Percentiles rank a stretch among this genome's conserved stretches.
These are phyloP conservation scores for Claviceps capensis DNA, from an alignment of 2,329 filamentous ascomycete genomes.

Conservation along the genomic window DNA sequence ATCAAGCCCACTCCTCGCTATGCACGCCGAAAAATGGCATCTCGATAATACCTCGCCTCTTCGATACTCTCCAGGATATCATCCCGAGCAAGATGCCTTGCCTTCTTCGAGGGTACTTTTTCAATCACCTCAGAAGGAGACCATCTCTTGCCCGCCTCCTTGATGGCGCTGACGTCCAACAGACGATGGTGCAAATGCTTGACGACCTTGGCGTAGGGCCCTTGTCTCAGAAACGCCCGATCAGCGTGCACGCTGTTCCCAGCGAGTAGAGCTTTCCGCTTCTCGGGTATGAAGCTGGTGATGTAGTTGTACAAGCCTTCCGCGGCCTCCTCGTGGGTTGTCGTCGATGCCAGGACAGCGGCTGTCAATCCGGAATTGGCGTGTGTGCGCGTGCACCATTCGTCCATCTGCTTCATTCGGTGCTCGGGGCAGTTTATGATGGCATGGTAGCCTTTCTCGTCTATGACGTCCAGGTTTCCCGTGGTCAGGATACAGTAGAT, in stretches of 20 bases:
- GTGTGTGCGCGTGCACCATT: conserved; percentile 80
- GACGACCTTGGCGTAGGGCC: conserved; percentile 60
- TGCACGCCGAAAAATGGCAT: conserved; percentile 45
- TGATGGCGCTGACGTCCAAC: conserved; percentile 81
- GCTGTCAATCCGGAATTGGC: conserved; percentile 67
- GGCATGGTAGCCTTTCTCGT: conserved; percentile 64
- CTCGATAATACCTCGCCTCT: conserved; percentile 74
- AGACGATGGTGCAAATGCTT: conserved; percentile 80
- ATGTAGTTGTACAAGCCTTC: conserved; percentile 66
- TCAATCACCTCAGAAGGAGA: conserved; percentile 33
- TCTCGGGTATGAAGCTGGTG: conserved; percentile 52
- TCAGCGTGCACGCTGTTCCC: conserved; percentile 93
- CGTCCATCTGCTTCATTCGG: conserved; percentile 65
- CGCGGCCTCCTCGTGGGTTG: conserved; percentile 59
- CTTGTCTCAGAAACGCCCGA: conserved; percentile 60
- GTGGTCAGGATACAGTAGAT: conserved; percentile 89
- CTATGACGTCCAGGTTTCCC: conserved; percentile 59
- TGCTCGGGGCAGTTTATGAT: conserved; percentile 61
- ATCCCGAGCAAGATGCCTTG: conserved; percentile 66
- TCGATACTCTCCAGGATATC: conserved; percentile 94
- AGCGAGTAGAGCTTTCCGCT: conserved; percentile 58
- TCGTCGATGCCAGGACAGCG: conserved; percentile 59
- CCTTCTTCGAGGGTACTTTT: conserved; percentile 57
- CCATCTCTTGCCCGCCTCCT: conserved; percentile 83
- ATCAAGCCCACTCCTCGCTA: conserved; percentile 1